phyloP scores from a whole-genome alignment of 306 rosid genomes.

The peach (Prunus persica) region DNA sequence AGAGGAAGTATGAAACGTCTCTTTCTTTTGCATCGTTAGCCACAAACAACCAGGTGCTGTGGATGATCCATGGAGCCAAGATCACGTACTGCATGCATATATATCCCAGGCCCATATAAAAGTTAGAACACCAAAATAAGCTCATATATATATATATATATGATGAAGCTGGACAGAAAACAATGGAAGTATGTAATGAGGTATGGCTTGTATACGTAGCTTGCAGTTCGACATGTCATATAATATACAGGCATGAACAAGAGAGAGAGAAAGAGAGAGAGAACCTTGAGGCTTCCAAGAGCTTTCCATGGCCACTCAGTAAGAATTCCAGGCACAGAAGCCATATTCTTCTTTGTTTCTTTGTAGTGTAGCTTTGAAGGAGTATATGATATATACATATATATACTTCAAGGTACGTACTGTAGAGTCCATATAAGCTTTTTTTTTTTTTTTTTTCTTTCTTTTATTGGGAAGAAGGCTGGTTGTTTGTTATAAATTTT shows the following conservation, averaged over 20 bases:
- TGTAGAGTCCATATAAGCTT: too few species aligned
- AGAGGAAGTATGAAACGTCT: conserved; percentile 36
- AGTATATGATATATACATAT: background rate
- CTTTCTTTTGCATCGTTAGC: conserved; percentile 21
- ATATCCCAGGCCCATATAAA: background rate
- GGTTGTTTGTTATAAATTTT: too few species aligned
- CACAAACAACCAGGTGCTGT: conserved; percentile 37
- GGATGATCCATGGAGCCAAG: conserved; percentile 53
- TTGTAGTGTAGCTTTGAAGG: background rate
- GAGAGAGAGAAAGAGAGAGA: background rate
- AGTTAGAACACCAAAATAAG: too few species aligned
- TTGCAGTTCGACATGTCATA: too few species aligned
- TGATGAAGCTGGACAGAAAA: too few species aligned
- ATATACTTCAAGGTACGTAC: too few species aligned
- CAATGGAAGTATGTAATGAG: too few species aligned
- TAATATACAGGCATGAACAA: background rate
- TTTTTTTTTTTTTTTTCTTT: too few species aligned
- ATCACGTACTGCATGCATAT: conserved; percentile 50
- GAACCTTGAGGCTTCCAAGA: conserved; percentile 2
- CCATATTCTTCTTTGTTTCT: background rate
- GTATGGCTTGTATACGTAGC: too few species aligned
- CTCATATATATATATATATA: too few species aligned
- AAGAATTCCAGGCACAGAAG: conserved; percentile 1
- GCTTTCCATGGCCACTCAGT: conserved; percentile 6
- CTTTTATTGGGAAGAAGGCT: too few species aligned